Evolutionary conservation across 164 flowering plant genomes (phyloP), one percentile per base, ranked within the genome.

Genomic region (Chimonanthus salicifolius): DNA sequence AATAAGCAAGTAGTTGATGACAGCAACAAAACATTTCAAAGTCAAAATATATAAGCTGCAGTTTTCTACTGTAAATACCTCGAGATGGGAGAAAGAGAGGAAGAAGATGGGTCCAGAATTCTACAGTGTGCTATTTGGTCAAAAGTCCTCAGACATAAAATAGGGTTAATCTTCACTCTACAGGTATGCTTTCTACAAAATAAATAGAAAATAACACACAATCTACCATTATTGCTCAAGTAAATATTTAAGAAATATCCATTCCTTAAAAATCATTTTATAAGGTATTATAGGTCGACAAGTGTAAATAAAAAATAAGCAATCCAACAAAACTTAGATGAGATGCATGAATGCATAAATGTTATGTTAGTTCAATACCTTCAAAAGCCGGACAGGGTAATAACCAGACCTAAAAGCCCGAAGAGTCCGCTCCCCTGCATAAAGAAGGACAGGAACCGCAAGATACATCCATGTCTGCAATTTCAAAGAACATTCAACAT

Each of bases 381-480:
- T 96, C 58, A 89, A 67, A 72, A 96, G 84, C 65, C 86, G 85
- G 72, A 96, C 99, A 60, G 89, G 13, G 71, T 83, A 88, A 72
- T 82, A 85, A 62, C 97, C 92, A 48, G 98, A 92, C 66, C 99
- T 84, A 69, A 92, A 90, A 72, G 81, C 88, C 83, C 99, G 87
- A 47, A 94, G 85, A 33, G 84, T 89, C 75, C 97, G 88, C 77
- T 96, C 98, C 74, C 94, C 94, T 46, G 90, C 92, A 80, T 92
- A 96, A 5, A 94, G 84, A 44, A 89, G 67, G 54, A 96, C 89
- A 64, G 98, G 99, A 64, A 91, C 88, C 5, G 91, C 81, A 69
- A 96, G 87, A 79, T 87, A 94, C 99, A 96, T 96, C 99, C 99
- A 96, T 60, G 99, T 91, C 99, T 96, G 91, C 79, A 81, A 78